These are phyloP conservation scores for Carallia brachiata DNA, from an alignment of 345 rosid genomes.

Conservation along the genomic window DNA sequence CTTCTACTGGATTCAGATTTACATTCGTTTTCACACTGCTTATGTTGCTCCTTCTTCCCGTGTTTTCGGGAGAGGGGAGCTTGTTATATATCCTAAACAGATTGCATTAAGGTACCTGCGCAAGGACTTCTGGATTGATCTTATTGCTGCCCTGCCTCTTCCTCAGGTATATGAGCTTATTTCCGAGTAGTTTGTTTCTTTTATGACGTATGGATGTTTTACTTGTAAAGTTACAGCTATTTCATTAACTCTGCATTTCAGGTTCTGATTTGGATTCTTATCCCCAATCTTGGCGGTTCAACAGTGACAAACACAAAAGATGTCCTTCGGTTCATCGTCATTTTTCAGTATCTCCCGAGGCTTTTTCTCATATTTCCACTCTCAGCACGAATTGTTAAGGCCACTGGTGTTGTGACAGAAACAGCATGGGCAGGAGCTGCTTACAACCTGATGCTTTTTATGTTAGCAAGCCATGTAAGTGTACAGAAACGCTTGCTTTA, in stretches of 20 bases:
- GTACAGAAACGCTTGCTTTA: not conserved
- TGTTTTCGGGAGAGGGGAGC: slow-evolving; percentile 89
- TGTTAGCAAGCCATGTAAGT: slow-evolving; percentile 98
- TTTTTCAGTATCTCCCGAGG: slow-evolving; percentile 77
- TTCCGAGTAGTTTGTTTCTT: not conserved
- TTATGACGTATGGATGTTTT: not conserved
- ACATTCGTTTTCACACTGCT: slow-evolving; percentile 67
- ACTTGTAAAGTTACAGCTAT: not conserved
- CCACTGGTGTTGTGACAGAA: slow-evolving; percentile 84
- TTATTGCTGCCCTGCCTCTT: slow-evolving; percentile 79
- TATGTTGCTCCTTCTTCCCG: slow-evolving; percentile 87
- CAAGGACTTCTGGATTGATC: slow-evolving; percentile 65
- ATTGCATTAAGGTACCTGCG: slow-evolving; percentile 59
- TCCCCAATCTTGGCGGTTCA: slow-evolving; percentile 70
- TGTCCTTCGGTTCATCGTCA: slow-evolving; percentile 75
- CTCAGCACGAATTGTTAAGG: slow-evolving; percentile 71
- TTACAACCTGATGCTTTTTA: slow-evolving; percentile 81
- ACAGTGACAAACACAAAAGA: slow-evolving; percentile 80
- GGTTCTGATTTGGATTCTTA: slow-evolving; percentile 77
- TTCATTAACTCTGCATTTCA: slow-evolving; percentile 28
- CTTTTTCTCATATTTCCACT: slow-evolving; percentile 72
- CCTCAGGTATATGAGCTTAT: slow-evolving; percentile 56
- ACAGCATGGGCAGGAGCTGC: slow-evolving; percentile 99
- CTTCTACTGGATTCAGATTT: slow-evolving; percentile 68
- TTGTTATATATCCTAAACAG: slow-evolving; percentile 61